These are phyloP conservation scores for Penicillium chermesinum DNA, from an alignment of 495 filamentous ascomycete species.

Conservation along the genomic window DNA sequence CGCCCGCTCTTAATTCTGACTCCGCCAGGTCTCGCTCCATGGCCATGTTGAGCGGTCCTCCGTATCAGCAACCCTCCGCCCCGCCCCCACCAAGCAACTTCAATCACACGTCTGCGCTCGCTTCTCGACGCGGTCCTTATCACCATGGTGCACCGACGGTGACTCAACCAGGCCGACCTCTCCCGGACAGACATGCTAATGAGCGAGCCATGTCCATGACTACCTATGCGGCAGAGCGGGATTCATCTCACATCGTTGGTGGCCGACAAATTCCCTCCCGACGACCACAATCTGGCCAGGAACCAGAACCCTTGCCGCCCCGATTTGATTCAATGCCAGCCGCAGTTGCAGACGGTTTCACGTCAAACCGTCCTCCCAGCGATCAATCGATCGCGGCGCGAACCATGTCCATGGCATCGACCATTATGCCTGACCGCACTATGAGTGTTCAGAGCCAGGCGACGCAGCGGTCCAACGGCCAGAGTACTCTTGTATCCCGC, in stretches of 20 bases:
- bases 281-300: conserved; percentile 51
- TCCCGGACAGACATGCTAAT: conserved; percentile 80
- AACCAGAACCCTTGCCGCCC: conserved; percentile 13
- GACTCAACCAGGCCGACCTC: conserved; percentile 84
- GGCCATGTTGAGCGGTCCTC: conserved; percentile 60
- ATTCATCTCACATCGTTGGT: conserved; percentile 76
- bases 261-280: conserved; percentile 78
- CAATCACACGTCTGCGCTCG: conserved; percentile 61
- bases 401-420: conserved; percentile 90
- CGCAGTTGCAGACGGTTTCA: conserved; percentile 21
- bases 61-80: conserved; percentile 46
- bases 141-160: conserved; percentile 51
- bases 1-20: conserved; percentile 77
- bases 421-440: conserved; percentile 50
- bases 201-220: conserved; percentile 96
- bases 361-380: conserved; percentile 34
- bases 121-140: conserved; percentile 74
- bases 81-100: conserved; percentile 54
- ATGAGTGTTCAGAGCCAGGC: conserved; percentile 44
- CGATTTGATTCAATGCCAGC: conserved; percentile 25
- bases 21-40: conserved; percentile 73
- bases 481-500: conserved; percentile 42
- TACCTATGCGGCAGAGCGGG: conserved; percentile 70
- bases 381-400: conserved; percentile 44
- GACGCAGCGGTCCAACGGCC: conserved; percentile 25